A percentile compares a stretch with the other conserved stretches of the same genome.
These are phyloP conservation scores for Naegleria gruberi DNA, from an alignment of 208 protist species.

Conservation along the genomic window DNA sequence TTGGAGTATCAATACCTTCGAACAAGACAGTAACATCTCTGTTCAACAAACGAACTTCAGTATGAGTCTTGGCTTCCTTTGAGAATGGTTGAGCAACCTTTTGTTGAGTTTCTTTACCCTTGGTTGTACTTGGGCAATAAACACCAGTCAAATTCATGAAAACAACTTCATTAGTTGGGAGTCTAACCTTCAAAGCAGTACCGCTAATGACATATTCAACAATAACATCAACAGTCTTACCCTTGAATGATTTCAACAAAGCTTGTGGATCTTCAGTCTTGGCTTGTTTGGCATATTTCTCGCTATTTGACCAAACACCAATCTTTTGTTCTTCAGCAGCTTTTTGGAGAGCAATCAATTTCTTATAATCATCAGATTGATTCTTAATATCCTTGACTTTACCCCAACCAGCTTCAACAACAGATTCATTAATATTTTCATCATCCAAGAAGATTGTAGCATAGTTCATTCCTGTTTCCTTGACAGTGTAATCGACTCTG, in stretches of 20 bases:
- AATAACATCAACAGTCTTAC: slow-evolving; percentile 23
- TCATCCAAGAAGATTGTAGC: background rate
- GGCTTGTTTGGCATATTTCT: background rate
- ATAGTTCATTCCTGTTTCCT: slow-evolving; percentile 4
- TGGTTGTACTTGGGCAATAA: background rate
- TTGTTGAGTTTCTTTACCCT: slow-evolving; percentile 6
- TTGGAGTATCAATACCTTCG: slow-evolving; percentile 29
- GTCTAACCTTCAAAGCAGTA: slow-evolving; percentile 34
- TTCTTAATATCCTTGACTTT: background rate
- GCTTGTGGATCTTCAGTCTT: background rate
- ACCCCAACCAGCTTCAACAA: background rate
- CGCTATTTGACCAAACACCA: background rate
- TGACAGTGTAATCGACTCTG: slow-evolving; percentile 12
- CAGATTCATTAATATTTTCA: background rate
- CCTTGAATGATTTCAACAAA: slow-evolving; percentile 14
- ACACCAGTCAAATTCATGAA: background rate
- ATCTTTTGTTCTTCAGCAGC: slow-evolving; percentile 26
- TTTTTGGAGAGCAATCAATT: background rate
- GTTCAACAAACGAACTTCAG: slow-evolving; percentile 51
- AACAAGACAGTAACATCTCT: slow-evolving; percentile 44
- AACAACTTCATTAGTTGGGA: slow-evolving; percentile 29
- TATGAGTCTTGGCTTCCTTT: slow-evolving; percentile 46
- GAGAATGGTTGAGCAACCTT: slow-evolving; percentile 45
- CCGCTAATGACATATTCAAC: slow-evolving; percentile 46
- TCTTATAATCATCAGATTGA: background rate